A percentile compares a stretch with the other conserved stretches of the same genome.
phyloP scores from a whole-genome alignment of 129 eudicot genomes.

The Heracleum sosnowskyi region DNA sequence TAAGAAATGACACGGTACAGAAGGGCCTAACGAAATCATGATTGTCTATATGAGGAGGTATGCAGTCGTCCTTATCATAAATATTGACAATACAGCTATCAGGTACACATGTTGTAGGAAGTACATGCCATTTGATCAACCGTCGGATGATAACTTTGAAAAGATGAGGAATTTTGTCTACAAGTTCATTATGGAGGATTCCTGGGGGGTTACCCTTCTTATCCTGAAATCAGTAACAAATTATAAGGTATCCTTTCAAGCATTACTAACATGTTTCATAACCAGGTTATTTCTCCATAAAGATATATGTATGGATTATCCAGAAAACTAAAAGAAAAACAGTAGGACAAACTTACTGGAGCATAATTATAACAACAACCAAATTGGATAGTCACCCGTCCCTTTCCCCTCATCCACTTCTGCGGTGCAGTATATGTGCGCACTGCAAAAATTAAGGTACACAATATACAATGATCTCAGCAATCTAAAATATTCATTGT shows the following conservation, averaged over 20 bases:
- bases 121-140: slow-evolving; percentile 82
- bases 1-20: slow-evolving; percentile 90
- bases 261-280: background rate
- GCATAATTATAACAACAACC: slow-evolving; percentile 99
- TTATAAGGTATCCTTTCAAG: background rate
- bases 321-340: background rate
- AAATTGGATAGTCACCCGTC: slow-evolving; percentile 90
- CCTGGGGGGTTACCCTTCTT: slow-evolving; percentile 92
- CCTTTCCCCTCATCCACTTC: slow-evolving; percentile 99
- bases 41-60: slow-evolving; percentile 97
- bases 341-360: slow-evolving; percentile 40
- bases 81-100: slow-evolving; percentile 96
- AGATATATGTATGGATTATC: background rate
- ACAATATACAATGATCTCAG: background rate
- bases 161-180: slow-evolving; percentile 75
- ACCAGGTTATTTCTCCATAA: background rate
- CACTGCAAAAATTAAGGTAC: slow-evolving; percentile 32
- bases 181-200: slow-evolving; percentile 55
- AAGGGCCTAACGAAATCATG: slow-evolving; percentile 92
- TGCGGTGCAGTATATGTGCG: slow-evolving; percentile 85
- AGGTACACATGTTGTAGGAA: slow-evolving; percentile 88
- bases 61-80: slow-evolving; percentile 90
- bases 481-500: background rate
- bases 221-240: slow-evolving; percentile 47
- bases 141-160: slow-evolving; percentile 74